A percentile compares a stretch with the other conserved stretches of the same genome.
phyloP scores from a whole-genome alignment of 768 basidiomycete genomes.

The Mrakia gelida region DNA sequence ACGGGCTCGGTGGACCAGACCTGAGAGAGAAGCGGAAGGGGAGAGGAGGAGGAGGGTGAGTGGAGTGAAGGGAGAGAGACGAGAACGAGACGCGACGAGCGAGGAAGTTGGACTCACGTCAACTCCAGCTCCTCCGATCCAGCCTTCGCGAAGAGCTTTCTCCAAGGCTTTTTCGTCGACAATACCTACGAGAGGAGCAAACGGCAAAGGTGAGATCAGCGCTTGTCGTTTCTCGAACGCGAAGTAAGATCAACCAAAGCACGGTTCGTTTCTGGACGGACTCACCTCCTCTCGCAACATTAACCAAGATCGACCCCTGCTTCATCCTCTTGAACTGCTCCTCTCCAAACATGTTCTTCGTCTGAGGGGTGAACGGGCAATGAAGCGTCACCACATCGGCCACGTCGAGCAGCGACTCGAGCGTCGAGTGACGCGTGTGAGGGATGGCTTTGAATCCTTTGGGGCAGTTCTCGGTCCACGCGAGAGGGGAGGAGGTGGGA shows the following conservation, averaged over 20 bases:
- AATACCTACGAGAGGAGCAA: slow-evolving; percentile 45
- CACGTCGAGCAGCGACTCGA: slow-evolving; percentile 53
- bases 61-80: neutral
- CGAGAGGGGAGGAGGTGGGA: slow-evolving; percentile 11
- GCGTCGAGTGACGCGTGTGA: slow-evolving; percentile 58
- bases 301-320: slow-evolving; percentile 58
- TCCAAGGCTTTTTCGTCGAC: slow-evolving; percentile 60
- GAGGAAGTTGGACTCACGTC: slow-evolving; percentile 46
- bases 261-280: too few relatives aligned
- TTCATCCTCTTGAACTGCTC: slow-evolving; percentile 57
- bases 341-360: slow-evolving; percentile 52
- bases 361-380: slow-evolving; percentile 55
- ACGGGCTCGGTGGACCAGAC: slow-evolving; percentile 11
- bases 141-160: slow-evolving; percentile 47
- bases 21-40: neutral
- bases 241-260: neutral
- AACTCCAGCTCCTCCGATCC: slow-evolving; percentile 38
- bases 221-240: neutral
- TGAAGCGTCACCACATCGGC: slow-evolving; percentile 64
- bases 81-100: neutral
- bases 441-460: slow-evolving; percentile 57
- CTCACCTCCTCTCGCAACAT: slow-evolving; percentile 56
- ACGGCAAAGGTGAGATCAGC: neutral
- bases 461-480: slow-evolving; percentile 5
- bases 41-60: neutral